Evolutionary conservation across 257 asterid species (phyloP).

Genomic region (Solanum paucissectum): DNA sequence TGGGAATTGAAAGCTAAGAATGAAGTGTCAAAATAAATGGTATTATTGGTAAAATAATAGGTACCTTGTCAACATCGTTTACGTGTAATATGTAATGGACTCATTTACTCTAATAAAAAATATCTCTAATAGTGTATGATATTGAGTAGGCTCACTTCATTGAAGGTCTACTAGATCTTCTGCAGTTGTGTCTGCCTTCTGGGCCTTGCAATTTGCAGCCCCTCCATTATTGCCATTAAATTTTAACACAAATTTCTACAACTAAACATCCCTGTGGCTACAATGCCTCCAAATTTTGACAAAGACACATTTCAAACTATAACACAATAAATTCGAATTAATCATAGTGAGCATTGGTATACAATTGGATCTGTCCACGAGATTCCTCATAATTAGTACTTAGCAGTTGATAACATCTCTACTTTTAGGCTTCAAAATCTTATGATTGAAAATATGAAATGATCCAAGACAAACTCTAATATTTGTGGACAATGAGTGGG

Average conservation of each 20-base stretch:
- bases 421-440: not conserved
- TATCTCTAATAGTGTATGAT: not conserved
- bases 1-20: not conserved
- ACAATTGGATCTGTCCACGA: not conserved
- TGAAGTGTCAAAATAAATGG: not conserved
- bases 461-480: not conserved
- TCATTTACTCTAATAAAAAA: not conserved
- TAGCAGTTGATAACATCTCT: not conserved
- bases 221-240: not conserved
- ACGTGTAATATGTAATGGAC: not conserved
- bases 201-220: not conserved
- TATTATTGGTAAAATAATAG: not conserved
- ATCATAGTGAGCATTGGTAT: not conserved
- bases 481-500: not conserved
- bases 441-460: not conserved
- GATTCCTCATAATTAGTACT: not conserved
- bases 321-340: not conserved
- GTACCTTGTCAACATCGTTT: conserved; percentile 2
- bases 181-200: not conserved
- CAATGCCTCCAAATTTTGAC: not conserved
- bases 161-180: not conserved
- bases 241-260: not conserved
- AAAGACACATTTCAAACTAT: not conserved
- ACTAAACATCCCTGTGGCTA: not conserved
- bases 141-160: not conserved